These are phyloP conservation scores for Lomentospora prolificans DNA, from an alignment of 2,329 filamentous ascomycete genomes.

Conservation along the genomic window DNA sequence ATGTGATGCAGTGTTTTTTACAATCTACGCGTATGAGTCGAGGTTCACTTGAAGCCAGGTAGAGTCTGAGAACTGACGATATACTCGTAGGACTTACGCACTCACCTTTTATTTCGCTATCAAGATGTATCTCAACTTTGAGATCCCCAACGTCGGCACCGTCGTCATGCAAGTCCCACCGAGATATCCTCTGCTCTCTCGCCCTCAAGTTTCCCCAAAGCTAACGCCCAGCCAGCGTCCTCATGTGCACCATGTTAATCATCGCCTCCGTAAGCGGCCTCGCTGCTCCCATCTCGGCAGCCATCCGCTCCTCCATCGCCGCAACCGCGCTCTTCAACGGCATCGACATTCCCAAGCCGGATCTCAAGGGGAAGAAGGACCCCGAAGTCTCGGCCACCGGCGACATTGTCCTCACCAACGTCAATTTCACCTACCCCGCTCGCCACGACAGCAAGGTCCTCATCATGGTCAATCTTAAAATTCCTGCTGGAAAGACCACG, in stretches of 20 bases:
- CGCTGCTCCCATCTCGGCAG: constrained; percentile 24
- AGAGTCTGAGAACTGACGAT: too few relatives aligned
- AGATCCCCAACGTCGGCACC: constrained; percentile 13
- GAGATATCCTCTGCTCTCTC: neutral
- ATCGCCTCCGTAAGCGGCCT: constrained; percentile 21
- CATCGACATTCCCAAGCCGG: constrained; percentile 25
- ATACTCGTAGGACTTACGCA: constrained; percentile 12
- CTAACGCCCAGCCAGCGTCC: constrained; percentile 10
- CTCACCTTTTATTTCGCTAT: constrained; percentile 16
- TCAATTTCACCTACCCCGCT: constrained; percentile 66
- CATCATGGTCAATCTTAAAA: constrained; percentile 45
- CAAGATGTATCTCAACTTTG: constrained; percentile 13
- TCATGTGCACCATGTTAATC: constrained; percentile 19
- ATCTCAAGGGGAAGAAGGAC: constrained; percentile 17
- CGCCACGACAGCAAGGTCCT: constrained; percentile 55
- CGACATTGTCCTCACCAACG: constrained; percentile 51
- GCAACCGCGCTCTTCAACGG: constrained; percentile 27
- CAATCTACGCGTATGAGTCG: constrained; percentile 7
- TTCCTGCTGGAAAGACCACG: constrained; percentile 57
- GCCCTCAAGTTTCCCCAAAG: too few relatives aligned
- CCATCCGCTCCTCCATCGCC: constrained; percentile 24
- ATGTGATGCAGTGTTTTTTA: constrained; percentile 7
- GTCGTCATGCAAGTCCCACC: constrained; percentile 14
- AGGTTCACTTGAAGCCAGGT: neutral
- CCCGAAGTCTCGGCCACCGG: constrained; percentile 36